Conservation (phyloP, 108 stramenopile genomes). For the Conticribra guillardii region DNA sequence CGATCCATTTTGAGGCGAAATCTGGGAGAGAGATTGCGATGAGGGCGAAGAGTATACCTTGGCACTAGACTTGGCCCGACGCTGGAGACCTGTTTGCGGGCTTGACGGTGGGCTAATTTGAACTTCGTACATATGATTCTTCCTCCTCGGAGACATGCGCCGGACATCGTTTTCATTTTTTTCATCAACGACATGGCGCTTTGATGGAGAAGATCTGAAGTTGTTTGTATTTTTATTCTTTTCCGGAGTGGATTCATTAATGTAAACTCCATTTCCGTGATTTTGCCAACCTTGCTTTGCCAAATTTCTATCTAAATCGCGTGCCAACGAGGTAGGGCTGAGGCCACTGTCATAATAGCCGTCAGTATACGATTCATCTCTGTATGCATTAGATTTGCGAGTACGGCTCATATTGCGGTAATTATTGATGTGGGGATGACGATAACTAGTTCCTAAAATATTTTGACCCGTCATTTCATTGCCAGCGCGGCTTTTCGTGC, state of each 20-base stretch:
- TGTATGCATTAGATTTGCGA: neutral
- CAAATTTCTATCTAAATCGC: conserved; percentile 8
- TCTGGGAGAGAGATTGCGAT: neutral
- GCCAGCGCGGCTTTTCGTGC: neutral
- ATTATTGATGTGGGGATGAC: conserved; percentile 7
- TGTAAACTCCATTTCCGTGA: conserved; percentile 5
- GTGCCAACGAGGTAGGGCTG: no score
- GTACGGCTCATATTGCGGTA: neutral
- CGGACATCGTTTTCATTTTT: no score
- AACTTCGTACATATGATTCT: no score
- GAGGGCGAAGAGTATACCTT: no score
- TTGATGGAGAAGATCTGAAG: conserved; percentile 1
- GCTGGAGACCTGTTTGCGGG: no score
- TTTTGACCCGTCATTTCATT: neutral
- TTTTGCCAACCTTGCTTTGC: conserved; percentile 5
- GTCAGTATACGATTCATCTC: no score
- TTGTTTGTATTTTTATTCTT: neutral
- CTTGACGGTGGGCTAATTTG: no score
- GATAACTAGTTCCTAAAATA: conserved; percentile 19
- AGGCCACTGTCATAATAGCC: no score
- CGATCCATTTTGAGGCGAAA: neutral
- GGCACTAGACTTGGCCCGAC: no score
- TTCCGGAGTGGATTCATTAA: neutral
- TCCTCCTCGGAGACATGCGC: no score
- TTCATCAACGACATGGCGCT: no score